Conservation (phyloP, 441 rosid genomes). For the Theobroma grandiflorum region DNA sequence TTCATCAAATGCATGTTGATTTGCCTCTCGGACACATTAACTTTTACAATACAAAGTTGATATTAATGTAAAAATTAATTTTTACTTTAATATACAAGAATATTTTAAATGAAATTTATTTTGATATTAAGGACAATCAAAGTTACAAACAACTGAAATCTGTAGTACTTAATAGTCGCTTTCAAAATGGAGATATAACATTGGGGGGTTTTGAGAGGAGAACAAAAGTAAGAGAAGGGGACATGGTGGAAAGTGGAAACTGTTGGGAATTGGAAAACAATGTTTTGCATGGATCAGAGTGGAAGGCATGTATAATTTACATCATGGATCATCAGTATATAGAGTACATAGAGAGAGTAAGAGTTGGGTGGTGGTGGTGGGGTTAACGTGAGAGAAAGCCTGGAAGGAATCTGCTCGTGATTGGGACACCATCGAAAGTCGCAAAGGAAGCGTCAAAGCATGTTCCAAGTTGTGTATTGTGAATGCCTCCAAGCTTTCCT, state of each 20-base stretch:
- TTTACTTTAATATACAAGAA: too few species aligned
- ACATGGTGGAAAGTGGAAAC: not conserved
- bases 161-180: not conserved
- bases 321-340: not conserved
- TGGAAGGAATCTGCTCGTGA: conserved; percentile 38
- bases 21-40: too few species aligned
- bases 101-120: too few species aligned
- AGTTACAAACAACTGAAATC: not conserved
- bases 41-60: too few species aligned
- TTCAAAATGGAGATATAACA: not conserved
- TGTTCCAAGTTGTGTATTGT: conserved; percentile 29
- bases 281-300: conserved; percentile 1
- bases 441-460: conserved; percentile 30
- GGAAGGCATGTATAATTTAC: not conserved
- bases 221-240: not conserved
- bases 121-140: not conserved
- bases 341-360: not conserved
- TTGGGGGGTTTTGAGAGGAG: not conserved
- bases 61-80: too few species aligned
- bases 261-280: not conserved
- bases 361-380: conserved; percentile 21
- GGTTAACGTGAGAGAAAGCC: conserved; percentile 22
- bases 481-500: conserved; percentile 37
- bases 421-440: conserved; percentile 31
- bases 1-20: too few species aligned